These are phyloP conservation scores for Porpolomopsis calyptriformis DNA, from an alignment of 768 basidiomycete species.

Conservation along the genomic window DNA sequence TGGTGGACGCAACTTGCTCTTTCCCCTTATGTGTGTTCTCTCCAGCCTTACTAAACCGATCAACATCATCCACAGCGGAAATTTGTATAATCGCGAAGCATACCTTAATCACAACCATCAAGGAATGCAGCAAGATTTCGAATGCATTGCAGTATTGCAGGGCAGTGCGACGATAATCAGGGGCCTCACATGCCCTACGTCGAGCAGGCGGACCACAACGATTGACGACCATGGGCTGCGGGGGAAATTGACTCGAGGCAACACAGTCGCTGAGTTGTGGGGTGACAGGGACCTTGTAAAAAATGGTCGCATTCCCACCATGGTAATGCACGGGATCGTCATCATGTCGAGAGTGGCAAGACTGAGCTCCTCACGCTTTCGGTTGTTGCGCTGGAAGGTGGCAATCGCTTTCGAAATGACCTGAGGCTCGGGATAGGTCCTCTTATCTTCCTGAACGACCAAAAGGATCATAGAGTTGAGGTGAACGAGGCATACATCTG, in stretches of 20 bases:
- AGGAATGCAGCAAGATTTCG: not conserved
- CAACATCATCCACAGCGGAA: too few relatives aligned
- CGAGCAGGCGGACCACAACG: not conserved
- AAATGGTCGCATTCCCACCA: slow-evolving; percentile 21
- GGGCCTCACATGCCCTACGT: not conserved
- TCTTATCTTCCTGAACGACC: slow-evolving; percentile 20
- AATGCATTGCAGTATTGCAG: not conserved
- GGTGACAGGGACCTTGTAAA: slow-evolving; percentile 20
- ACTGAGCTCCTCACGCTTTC: slow-evolving; percentile 5
- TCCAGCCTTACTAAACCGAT: too few relatives aligned
- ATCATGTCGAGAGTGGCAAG: slow-evolving; percentile 12
- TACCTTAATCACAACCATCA: not conserved
- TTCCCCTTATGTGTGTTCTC: too few relatives aligned
- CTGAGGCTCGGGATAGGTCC: slow-evolving; percentile 20
- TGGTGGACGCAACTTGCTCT: too few relatives aligned
- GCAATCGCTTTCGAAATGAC: slow-evolving; percentile 25
- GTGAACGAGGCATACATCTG: slow-evolving; percentile 19
- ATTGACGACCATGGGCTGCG: slow-evolving; percentile 7
- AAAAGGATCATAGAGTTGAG: slow-evolving; percentile 13
- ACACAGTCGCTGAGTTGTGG: slow-evolving; percentile 10
- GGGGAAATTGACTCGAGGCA: slow-evolving; percentile 8
- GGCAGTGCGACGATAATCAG: not conserved
- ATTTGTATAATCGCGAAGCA: too few relatives aligned
- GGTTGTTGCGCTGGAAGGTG: slow-evolving; percentile 21
- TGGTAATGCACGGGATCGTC: slow-evolving; percentile 19